Evolutionary conservation across 306 rosid genomes (phyloP).

Genomic region (Lupinus albus): DNA sequence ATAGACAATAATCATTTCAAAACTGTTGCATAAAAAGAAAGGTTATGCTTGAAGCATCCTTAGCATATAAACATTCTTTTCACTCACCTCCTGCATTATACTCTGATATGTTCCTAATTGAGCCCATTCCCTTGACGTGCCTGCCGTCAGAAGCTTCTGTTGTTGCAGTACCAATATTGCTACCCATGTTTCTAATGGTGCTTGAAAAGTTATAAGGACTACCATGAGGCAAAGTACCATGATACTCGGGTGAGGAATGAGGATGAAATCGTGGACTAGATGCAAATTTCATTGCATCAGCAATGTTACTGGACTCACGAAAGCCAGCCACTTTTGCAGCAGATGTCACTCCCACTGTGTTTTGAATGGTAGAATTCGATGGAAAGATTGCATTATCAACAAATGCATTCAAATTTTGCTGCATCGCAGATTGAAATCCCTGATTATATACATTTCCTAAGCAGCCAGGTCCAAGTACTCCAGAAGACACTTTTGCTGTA

Average conservation of each 20-base stretch:
- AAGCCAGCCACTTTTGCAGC: slow-evolving; percentile 45
- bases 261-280: slow-evolving; percentile 59
- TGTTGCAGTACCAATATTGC: slow-evolving; percentile 49
- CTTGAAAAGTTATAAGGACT: slow-evolving; percentile 49
- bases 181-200: slow-evolving; percentile 45
- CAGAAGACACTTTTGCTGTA: slow-evolving; percentile 50
- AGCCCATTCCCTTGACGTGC: slow-evolving; percentile 48
- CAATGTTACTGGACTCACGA: slow-evolving; percentile 48
- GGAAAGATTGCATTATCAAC: slow-evolving; percentile 51
- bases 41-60: slow-evolving; percentile 25
- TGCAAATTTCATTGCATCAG: slow-evolving; percentile 52
- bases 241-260: slow-evolving; percentile 67
- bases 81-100: slow-evolving; percentile 56
- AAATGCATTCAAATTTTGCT: slow-evolving; percentile 48
- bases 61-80: slow-evolving; percentile 5
- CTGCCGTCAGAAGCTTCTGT: slow-evolving; percentile 53
- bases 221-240: slow-evolving; percentile 55
- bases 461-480: slow-evolving; percentile 49
- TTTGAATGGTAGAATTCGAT: slow-evolving; percentile 54
- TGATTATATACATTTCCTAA: slow-evolving; percentile 50
- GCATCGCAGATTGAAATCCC: slow-evolving; percentile 55
- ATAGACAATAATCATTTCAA: slow-evolving; percentile 30
- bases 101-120: slow-evolving; percentile 53
- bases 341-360: slow-evolving; percentile 48
- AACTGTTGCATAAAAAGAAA: slow-evolving; percentile 9